Evolutionary conservation across 1,284 basidiomycete species (phyloP), one percentile per base, ranked within the genome.

Genomic region (Mycena sp.): DNA sequence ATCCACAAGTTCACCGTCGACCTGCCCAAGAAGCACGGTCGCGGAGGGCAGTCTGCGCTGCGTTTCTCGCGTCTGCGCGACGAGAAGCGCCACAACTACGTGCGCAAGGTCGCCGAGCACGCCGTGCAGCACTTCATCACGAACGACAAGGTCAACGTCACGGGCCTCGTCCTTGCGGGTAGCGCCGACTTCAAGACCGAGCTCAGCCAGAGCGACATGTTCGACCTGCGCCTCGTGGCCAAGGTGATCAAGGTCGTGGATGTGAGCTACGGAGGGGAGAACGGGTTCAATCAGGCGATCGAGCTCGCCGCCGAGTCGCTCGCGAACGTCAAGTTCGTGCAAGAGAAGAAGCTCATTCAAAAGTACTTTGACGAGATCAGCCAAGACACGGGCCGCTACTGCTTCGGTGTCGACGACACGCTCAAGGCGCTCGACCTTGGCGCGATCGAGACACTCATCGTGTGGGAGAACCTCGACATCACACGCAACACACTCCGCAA

Each of bases 61-160:
- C 98, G 98, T 94, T 99, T 99, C 89, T 95, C 97, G 41, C 97
- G 98, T 88, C 89, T 99, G 62, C 94, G 98, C 78, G 98, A 99
- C 75, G 98, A 99, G 81, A 98, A 98, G 74, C 90, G 98, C 61
- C 97, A 99, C 89, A 99, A 99, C 81, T 99, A 99, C 77, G 96
- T 99, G 52, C 93, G 98, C 72, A 99, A 99, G 81, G 96, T 99
- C 63, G 96, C 97, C 57, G 97, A 99, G 79, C 83, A 90, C 60
- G 96, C 98, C 2, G 96, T 99, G 10, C 96, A 99, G 80, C 96
- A 99, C 80, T 99, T 95, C 77, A 98, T 99, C 78, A 96, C 96
- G 48, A 91, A 90, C 78, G 98, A 99, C 85, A 98, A 98, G 80
- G 96, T 99, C 81, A 99, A 99, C 77, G 95, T 98, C 28, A 92